phyloP scores from a whole-genome alignment of 1,139 yeast genomes.

The Debaryomyces fabryi region DNA sequence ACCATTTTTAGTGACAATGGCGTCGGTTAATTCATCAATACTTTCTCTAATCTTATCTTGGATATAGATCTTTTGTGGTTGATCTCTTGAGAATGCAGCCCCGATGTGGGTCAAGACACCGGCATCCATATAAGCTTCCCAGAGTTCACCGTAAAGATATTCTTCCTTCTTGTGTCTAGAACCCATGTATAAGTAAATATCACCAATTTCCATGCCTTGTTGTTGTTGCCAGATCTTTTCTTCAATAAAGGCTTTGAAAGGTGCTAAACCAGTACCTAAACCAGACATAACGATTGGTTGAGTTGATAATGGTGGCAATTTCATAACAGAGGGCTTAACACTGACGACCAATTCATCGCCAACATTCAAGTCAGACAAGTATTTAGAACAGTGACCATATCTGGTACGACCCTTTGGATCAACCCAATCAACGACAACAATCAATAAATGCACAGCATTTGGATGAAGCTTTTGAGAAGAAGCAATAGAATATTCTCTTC shows the following conservation, averaged over 20 bases:
- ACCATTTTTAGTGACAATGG: constrained; percentile 78
- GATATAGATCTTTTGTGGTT: constrained; percentile 90
- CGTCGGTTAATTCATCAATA: constrained; percentile 71
- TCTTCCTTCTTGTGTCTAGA: constrained; percentile 96
- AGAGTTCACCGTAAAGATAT: constrained; percentile 92
- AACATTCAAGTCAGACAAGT: constrained; percentile 71
- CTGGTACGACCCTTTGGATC: constrained; percentile 85
- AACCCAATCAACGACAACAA: constrained; percentile 96
- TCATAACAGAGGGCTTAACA: constrained; percentile 97
- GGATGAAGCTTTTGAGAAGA: constrained; percentile 93
- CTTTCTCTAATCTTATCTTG: constrained; percentile 90
- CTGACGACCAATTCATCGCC: constrained; percentile 92
- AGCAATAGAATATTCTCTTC: constrained; percentile 99
- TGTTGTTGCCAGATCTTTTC: constrained; percentile 93
- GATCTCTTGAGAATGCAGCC: constrained; percentile 98
- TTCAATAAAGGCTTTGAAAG: constrained; percentile 96
- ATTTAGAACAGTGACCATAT: constrained; percentile 94
- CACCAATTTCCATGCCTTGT: constrained; percentile 90
- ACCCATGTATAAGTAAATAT: constrained; percentile 84
- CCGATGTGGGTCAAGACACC: constrained; percentile 94
- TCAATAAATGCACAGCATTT: constrained; percentile 84
- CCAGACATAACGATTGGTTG: constrained; percentile 98
- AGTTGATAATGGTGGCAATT: constrained; percentile 81
- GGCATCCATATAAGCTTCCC: constrained; percentile 95
- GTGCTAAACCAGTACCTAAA: constrained; percentile 97